Conservation (phyloP, 768 basidiomycete species). For the Pulveroboletus frians region DNA sequence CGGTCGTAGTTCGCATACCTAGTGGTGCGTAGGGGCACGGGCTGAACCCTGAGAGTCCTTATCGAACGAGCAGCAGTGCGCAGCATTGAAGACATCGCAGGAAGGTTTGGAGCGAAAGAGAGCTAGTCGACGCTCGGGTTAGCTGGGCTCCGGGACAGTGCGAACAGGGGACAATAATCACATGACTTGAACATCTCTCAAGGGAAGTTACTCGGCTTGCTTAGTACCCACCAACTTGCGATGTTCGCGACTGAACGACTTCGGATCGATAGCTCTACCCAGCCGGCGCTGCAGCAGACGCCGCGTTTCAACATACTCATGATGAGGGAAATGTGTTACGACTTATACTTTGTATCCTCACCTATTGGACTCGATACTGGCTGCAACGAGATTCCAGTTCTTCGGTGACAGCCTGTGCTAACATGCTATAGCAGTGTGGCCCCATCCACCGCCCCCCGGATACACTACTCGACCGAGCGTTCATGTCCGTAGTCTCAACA, state of each 20-base stretch:
- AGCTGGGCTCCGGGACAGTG: too few species aligned
- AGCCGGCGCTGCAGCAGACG: not conserved
- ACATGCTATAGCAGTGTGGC: not conserved
- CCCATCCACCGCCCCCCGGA: not conserved
- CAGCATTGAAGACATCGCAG: slow-evolving; percentile 18
- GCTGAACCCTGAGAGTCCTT: slow-evolving; percentile 4
- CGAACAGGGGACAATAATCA: slow-evolving; percentile 17
- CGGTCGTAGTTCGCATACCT: slow-evolving; percentile 12
- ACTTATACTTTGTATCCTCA: not conserved
- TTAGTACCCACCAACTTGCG: not conserved
- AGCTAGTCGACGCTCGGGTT: not conserved
- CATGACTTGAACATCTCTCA: slow-evolving; percentile 8
- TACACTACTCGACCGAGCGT: too few species aligned
- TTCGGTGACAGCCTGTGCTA: not conserved
- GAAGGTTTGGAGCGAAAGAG: not conserved
- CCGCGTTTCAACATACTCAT: not conserved
- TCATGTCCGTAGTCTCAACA: not conserved
- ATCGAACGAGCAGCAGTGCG: slow-evolving; percentile 17
- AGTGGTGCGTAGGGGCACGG: not conserved
- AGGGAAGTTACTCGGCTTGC: too few species aligned
- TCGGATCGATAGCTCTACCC: not conserved
- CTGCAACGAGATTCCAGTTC: not conserved
- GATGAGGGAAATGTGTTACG: not conserved
- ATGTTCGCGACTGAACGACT: not conserved
- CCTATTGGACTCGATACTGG: not conserved